Percentiles rank a stretch among this genome's conserved stretches.
Evolutionary conservation across 2,329 filamentous ascomycete species (phyloP).

Genomic region (Pseudogymnoascus sp.): DNA sequence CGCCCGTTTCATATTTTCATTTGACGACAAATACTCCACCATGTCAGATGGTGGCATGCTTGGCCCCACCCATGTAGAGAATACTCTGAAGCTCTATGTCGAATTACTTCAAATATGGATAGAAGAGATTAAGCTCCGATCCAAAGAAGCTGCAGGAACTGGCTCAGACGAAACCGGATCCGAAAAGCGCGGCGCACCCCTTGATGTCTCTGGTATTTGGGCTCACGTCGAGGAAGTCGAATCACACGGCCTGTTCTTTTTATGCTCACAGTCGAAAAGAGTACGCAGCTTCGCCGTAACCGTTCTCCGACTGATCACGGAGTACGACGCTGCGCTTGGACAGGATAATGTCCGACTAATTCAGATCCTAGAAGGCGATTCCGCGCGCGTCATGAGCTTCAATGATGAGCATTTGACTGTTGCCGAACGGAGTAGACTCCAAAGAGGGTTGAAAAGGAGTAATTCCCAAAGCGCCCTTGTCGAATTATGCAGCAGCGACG

Average conservation of each 20-base stretch:
- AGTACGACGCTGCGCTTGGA: conserved; percentile 85
- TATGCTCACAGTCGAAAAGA: conserved; percentile 88
- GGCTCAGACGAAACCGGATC: conserved; percentile 53
- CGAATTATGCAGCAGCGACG: conserved; percentile 90
- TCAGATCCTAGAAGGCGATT: conserved; percentile 84
- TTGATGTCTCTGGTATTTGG: conserved; percentile 82
- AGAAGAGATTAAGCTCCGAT: conserved; percentile 86
- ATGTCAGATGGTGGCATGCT: conserved; percentile 98
- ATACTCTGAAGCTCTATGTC: conserved; percentile 84
- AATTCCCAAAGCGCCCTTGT: conserved; percentile 81
- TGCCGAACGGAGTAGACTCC: conserved; percentile 84
- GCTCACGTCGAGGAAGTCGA: conserved; percentile 95
- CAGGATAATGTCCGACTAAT: conserved; percentile 73
- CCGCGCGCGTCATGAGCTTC: conserved; percentile 80
- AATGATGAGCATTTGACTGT: conserved; percentile 88
- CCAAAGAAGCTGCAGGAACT: conserved; percentile 63
- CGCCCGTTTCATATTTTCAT: conserved; percentile 95
- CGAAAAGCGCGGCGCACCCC: conserved; percentile 68
- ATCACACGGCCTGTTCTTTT: conserved; percentile 91
- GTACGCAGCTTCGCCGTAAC: conserved; percentile 89
- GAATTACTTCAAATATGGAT: conserved; percentile 96
- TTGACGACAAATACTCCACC: conserved; percentile 93
- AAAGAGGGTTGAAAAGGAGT: conserved; percentile 80
- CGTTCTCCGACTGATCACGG: conserved; percentile 82
- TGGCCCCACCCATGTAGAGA: conserved; percentile 89